phyloP scores from a whole-genome alignment of 345 rosid species.

The Eucalyptus urophylla region DNA sequence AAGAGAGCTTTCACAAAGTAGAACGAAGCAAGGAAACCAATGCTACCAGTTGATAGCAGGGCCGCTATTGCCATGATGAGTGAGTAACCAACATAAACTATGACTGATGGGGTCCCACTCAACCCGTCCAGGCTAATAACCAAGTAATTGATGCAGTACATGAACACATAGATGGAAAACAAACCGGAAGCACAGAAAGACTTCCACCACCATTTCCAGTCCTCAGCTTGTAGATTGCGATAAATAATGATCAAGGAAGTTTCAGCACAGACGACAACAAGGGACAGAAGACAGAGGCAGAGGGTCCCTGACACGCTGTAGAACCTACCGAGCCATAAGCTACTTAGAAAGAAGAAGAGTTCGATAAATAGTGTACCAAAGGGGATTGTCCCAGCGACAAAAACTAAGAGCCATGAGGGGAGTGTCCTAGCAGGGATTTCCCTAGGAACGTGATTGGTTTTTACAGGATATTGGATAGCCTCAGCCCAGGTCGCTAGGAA shows the following conservation, averaged over 20 bases:
- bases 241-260: neutral
- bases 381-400: neutral
- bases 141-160: neutral
- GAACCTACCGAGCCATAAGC: neutral
- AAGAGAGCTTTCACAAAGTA: conserved; percentile 1
- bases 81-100: neutral
- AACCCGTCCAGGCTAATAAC: neutral
- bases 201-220: conserved; percentile 11
- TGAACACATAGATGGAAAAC: neutral
- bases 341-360: neutral
- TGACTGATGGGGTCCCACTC: neutral
- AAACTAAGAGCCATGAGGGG: neutral
- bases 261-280: neutral
- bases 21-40: conserved; percentile 1
- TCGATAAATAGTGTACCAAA: neutral
- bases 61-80: neutral
- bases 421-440: neutral
- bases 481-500: neutral
- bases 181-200: conserved; percentile 2
- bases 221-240: neutral
- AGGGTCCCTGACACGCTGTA: neutral
- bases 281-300: neutral
- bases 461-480: neutral
- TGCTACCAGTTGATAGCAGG: neutral
- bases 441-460: neutral